Conservation (phyloP, 306 rosid genomes). For the Medicago ruthenica region DNA sequence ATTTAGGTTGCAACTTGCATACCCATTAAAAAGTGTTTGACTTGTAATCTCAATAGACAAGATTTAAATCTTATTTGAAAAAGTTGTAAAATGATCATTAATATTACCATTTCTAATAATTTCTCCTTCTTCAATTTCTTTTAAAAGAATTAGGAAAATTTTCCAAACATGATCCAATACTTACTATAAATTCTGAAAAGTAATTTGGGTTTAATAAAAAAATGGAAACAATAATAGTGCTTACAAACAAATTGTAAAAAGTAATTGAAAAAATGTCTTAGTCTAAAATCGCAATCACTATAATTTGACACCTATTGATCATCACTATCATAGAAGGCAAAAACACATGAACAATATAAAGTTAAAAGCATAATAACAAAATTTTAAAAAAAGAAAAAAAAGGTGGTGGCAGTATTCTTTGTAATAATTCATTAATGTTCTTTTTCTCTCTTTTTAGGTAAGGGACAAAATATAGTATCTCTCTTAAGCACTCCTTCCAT, state of each 20-base stretch:
- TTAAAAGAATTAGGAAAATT: not conserved
- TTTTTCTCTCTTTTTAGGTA: constrained; percentile 36
- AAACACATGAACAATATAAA: constrained; percentile 25
- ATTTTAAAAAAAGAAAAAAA: constrained; percentile 7
- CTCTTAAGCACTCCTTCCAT: constrained; percentile 38
- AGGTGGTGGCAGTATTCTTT: not conserved
- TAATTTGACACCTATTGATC: constrained; percentile 19
- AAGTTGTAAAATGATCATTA: too few relatives aligned
- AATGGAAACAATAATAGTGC: not conserved
- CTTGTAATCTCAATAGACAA: too few relatives aligned
- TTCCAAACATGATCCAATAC: not conserved
- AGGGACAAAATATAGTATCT: constrained; percentile 38
- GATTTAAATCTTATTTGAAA: too few relatives aligned
- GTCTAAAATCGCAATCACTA: constrained; percentile 16
- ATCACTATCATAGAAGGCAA: constrained; percentile 25
- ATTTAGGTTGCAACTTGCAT: too few relatives aligned
- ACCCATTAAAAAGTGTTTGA: too few relatives aligned
- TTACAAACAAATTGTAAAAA: not conserved
- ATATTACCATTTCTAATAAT: too few relatives aligned
- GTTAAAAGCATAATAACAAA: constrained; percentile 20
- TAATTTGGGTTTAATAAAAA: not conserved
- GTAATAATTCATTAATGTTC: constrained; percentile 28
- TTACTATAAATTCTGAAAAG: not conserved
- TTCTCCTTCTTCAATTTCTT: too few relatives aligned
- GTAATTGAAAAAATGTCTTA: not conserved